Evolutionary conservation across 768 basidiomycete species (phyloP), one percentile per base, ranked within the genome.

Genomic region (Auricularia cornea): DNA sequence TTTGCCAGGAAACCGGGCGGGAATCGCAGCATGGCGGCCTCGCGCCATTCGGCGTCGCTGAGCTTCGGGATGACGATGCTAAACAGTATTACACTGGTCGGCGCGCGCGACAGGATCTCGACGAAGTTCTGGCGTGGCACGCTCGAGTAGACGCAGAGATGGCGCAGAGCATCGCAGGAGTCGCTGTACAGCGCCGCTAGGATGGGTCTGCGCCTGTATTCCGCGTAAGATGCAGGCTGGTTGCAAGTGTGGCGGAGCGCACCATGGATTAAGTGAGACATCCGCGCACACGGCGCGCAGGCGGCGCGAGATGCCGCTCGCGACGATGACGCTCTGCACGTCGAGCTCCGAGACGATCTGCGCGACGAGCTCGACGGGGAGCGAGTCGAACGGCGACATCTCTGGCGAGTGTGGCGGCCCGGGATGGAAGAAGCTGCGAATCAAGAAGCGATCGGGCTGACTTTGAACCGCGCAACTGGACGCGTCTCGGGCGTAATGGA

Each of bases 81-180:
- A 68, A 84, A 87, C 8, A 92, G 75, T 41, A 92, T 77, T 72
- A 85, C 90, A 3, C 77, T 70, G 0, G 89, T 79, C 31, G 75
- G 74, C 14, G 86, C 90, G 18, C 84, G 72, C n/a, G 81, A 80
- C 59, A 91, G 71, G 35, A 92, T 85, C 62, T 90, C 87, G 59
- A 92, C 80, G 87, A 88, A 92, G 69, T 92, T 92, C 61, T 87
- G 84, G 56, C 87, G 79, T 3, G 90, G 90, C 1, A 92, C 86
- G 38, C 75, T 83, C 35, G 75, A 75, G 33, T 83, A 83, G 33
- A 88, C 81, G 67, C 86, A 83, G 29, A 92, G 79, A 66, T 85
- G 81, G 65, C 75, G 80, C 60, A 92, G 71, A 6, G 71, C 70
- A 61, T 85, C 84, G 66, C 88, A 87, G 30, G 70, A 65, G 32